These are phyloP conservation scores for Komagataella phaffii DNA, from an alignment of 805 yeast species.

Conservation along the genomic window DNA sequence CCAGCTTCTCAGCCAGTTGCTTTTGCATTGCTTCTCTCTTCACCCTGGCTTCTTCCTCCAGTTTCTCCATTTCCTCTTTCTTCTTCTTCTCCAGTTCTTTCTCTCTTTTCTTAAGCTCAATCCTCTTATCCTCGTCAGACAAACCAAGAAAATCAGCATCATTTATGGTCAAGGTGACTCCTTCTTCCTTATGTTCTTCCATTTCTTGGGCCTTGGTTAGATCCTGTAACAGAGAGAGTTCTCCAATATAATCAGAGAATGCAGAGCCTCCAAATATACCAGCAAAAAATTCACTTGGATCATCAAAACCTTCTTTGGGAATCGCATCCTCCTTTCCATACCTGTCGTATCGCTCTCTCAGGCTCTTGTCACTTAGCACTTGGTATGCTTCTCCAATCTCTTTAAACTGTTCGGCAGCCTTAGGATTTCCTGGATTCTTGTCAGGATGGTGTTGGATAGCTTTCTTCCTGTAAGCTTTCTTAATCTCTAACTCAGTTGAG, in stretches of 20 bases:
- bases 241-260: conserved; percentile 79
- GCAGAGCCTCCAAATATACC: conserved; percentile 85
- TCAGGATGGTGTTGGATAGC: conserved; percentile 74
- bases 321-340: conserved; percentile 63
- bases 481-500: conserved; percentile 56
- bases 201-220: conserved; percentile 28
- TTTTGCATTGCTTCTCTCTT: conserved; percentile 42
- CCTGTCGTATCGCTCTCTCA: conserved; percentile 59
- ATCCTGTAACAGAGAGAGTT: conserved; percentile 65
- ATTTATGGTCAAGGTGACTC: conserved; percentile 5
- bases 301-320: conserved; percentile 62
- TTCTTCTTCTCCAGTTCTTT: conserved; percentile 18
- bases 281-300: conserved; percentile 58
- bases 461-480: conserved; percentile 68
- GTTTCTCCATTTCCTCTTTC: conserved; percentile 44
- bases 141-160: conserved; percentile 11
- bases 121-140: conserved; percentile 14
- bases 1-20: conserved; percentile 35
- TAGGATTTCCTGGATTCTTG: conserved; percentile 65
- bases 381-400: conserved; percentile 61
- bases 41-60: conserved; percentile 63
- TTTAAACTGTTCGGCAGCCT: conserved; percentile 62
- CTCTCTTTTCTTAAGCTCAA: conserved; percentile 17
- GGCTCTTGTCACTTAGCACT: conserved; percentile 50
- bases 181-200: conserved; percentile 27